A percentile compares a stretch with the other conserved stretches of the same genome.
These are phyloP conservation scores for Cinnamomum chago DNA, from an alignment of 164 flowering plant species.

Conservation along the genomic window DNA sequence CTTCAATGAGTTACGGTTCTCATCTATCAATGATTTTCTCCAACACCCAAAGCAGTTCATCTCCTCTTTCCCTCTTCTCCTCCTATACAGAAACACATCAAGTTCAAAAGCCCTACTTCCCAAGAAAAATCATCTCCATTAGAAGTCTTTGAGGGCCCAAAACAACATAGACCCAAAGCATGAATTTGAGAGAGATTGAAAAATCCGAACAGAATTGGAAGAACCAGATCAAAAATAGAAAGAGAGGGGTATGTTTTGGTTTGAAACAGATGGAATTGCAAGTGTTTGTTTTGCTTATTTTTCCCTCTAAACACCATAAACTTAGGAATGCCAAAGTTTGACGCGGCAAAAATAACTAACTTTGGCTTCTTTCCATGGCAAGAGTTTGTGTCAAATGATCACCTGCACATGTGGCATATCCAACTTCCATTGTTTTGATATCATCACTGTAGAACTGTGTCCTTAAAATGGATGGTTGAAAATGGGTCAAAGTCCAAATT, in stretches of 20 bases:
- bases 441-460: too few species aligned
- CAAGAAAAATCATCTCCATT: too few species aligned
- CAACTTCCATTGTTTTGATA: too few species aligned
- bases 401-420: too few species aligned
- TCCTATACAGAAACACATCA: background rate
- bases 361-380: slow-evolving; percentile 2
- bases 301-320: slow-evolving; percentile 11
- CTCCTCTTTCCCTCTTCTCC: slow-evolving; percentile 10
- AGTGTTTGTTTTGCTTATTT: slow-evolving; percentile 5
- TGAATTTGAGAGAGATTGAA: background rate
- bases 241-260: slow-evolving; percentile 17
- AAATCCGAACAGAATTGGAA: background rate
- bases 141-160: too few species aligned
- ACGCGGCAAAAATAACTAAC: slow-evolving; percentile 24
- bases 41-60: slow-evolving; percentile 57
- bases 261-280: slow-evolving; percentile 15
- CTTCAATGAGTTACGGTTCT: slow-evolving; percentile 22
- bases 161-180: background rate
- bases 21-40: slow-evolving; percentile 17
- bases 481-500: too few species aligned
- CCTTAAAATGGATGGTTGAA: too few species aligned
- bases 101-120: background rate
- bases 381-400: too few species aligned
- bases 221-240: background rate
- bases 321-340: slow-evolving; percentile 16